Conservation (phyloP, 176 grass and related monocot genomes). For the Typha latifolia region DNA sequence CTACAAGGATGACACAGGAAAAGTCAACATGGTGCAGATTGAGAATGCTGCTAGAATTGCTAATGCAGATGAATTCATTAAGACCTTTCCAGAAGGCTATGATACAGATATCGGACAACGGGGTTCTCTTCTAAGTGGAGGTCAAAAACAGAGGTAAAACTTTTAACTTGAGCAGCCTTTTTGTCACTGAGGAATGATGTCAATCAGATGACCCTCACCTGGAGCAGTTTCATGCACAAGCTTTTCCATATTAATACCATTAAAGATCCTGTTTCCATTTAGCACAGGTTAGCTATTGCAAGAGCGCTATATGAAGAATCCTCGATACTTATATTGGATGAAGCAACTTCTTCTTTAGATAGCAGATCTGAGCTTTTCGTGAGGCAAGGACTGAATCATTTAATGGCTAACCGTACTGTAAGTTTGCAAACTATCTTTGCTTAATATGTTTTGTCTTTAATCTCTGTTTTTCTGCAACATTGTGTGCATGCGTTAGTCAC, state of each 20-base stretch:
- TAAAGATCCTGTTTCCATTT: not conserved
- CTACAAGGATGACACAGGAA: constrained; percentile 42
- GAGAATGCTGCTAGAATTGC: constrained; percentile 67
- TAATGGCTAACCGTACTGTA: constrained; percentile 40
- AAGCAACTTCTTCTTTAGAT: constrained; percentile 82
- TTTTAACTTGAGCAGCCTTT: not conserved
- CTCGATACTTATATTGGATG: constrained; percentile 63
- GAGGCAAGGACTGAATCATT: constrained; percentile 46
- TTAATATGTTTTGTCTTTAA: not conserved
- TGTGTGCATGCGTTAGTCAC: too few species aligned
- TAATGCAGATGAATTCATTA: constrained; percentile 71
- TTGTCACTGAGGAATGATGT: not conserved
- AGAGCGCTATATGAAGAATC: constrained; percentile 69
- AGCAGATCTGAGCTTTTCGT: constrained; percentile 52
- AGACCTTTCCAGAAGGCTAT: constrained; percentile 49
- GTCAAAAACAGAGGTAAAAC: constrained; percentile 65
- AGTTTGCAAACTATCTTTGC: constrained; percentile 11
- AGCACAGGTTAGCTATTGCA: constrained; percentile 48
- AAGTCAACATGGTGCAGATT: constrained; percentile 36
- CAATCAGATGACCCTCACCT: too few species aligned
- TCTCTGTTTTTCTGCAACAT: not conserved
- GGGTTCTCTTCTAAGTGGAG: constrained; percentile 59
- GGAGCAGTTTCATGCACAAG: too few species aligned
- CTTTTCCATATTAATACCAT: not conserved
- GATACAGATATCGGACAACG: constrained; percentile 51